Percentiles rank a stretch among this genome's conserved stretches.
These are phyloP conservation scores for Datura wrightii DNA, from an alignment of 257 asterid species.

Conservation along the genomic window DNA sequence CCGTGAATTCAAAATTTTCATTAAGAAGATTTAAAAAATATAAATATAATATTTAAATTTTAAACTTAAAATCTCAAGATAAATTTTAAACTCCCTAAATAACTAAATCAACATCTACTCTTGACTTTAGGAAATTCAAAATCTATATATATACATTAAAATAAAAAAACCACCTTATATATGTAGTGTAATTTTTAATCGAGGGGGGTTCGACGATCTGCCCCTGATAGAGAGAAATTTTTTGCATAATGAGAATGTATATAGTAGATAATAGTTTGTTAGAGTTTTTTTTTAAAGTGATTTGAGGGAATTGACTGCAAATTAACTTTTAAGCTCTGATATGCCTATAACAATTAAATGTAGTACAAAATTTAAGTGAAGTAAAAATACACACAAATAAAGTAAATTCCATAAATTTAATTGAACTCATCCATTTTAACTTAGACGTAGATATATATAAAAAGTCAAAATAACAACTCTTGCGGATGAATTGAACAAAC, in stretches of 20 bases:
- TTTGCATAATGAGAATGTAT: background rate
- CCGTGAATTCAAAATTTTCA: too few species aligned
- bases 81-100: too few species aligned
- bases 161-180: too few species aligned
- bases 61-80: too few species aligned
- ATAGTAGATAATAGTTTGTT: background rate
- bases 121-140: too few species aligned
- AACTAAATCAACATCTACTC: too few species aligned
- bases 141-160: too few species aligned
- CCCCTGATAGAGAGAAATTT: background rate
- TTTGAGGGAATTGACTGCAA: background rate
- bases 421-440: background rate
- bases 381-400: background rate
- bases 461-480: background rate
- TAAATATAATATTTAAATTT: too few species aligned
- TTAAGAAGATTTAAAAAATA: too few species aligned
- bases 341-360: background rate
- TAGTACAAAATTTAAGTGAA: background rate
- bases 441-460: background rate
- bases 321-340: background rate
- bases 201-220: too few species aligned
- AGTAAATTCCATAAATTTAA: background rate
- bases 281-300: background rate
- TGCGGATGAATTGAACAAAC: background rate
- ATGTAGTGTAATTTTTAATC: too few species aligned